A percentile compares a stretch with the other conserved stretches of the same genome.
Conservation (phyloP, 768 basidiomycete genomes). For the Ramaria sp. region DNA sequence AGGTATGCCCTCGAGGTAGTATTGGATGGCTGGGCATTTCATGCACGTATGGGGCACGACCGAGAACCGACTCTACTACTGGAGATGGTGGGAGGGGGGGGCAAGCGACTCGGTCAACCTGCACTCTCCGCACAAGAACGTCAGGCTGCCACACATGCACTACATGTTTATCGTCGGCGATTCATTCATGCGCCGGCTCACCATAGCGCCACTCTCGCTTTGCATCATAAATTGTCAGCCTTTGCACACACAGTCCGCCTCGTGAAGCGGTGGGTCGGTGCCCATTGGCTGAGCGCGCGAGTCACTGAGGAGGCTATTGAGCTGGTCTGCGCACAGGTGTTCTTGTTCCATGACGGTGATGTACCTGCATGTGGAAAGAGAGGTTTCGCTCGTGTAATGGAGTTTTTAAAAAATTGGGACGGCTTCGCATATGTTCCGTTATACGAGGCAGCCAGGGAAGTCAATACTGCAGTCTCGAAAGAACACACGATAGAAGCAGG, state of each 20-base stretch:
- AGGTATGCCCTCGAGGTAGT: slow-evolving; percentile 64
- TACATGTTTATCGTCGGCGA: slow-evolving; percentile 49
- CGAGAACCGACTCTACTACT: slow-evolving; percentile 55
- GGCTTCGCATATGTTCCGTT: slow-evolving; percentile 65
- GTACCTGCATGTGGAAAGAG: slow-evolving; percentile 26
- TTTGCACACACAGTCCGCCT: slow-evolving; percentile 80
- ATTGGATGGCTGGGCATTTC: slow-evolving; percentile 84
- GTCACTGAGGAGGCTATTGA: slow-evolving; percentile 75
- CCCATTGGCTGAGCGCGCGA: slow-evolving; percentile 75
- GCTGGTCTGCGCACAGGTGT: slow-evolving; percentile 70
- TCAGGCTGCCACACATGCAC: slow-evolving; percentile 43
- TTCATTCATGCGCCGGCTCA: slow-evolving; percentile 79
- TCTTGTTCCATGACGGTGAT: slow-evolving; percentile 30
- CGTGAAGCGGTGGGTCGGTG: slow-evolving; percentile 85
- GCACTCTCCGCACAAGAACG: slow-evolving; percentile 32
- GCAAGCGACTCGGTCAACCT: not conserved
- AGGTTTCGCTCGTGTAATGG: slow-evolving; percentile 66
- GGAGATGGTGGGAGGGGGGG: not conserved
- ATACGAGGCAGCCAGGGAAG: slow-evolving; percentile 32
- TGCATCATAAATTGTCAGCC: slow-evolving; percentile 70
- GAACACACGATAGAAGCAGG: slow-evolving; percentile 17
- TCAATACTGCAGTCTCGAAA: slow-evolving; percentile 18
- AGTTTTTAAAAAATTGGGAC: slow-evolving; percentile 71
- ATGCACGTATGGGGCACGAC: slow-evolving; percentile 75
- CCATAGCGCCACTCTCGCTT: slow-evolving; percentile 68